phyloP scores from a whole-genome alignment of 1,139 yeast species.

The Yamadazyma sp. region DNA sequence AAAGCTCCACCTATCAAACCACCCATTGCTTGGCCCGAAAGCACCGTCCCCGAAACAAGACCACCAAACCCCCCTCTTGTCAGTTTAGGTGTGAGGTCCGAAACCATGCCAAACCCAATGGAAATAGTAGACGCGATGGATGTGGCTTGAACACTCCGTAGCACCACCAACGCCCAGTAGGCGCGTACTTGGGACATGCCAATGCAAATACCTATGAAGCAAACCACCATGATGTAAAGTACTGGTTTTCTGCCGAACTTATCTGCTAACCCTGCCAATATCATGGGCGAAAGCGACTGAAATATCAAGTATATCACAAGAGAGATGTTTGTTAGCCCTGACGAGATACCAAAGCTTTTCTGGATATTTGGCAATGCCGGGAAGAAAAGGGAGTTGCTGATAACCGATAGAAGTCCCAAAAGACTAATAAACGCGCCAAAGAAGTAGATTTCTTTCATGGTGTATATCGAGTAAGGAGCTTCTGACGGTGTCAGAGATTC shows the following conservation, averaged over 20 bases:
- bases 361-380: constrained; percentile 65
- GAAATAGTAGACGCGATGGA: constrained; percentile 74
- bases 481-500: not conserved
- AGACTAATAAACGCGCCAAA: constrained; percentile 22
- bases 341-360: constrained; percentile 49
- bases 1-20: constrained; percentile 73
- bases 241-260: constrained; percentile 69
- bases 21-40: constrained; percentile 74
- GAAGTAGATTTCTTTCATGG: constrained; percentile 18
- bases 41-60: constrained; percentile 58
- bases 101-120: constrained; percentile 62
- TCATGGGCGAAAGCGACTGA: constrained; percentile 69
- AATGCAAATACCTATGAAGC: constrained; percentile 21
- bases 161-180: constrained; percentile 26
- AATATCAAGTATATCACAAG: constrained; percentile 70
- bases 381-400: constrained; percentile 71
- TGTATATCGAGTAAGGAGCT: constrained; percentile 12
- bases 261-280: constrained; percentile 69
- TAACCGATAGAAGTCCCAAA: constrained; percentile 56
- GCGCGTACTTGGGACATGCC: constrained; percentile 25
- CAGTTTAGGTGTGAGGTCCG: constrained; percentile 61
- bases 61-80: constrained; percentile 71
- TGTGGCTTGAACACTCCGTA: constrained; percentile 64
- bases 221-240: constrained; percentile 45
- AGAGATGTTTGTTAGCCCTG: constrained; percentile 59